Base-by-base conservation (phyloP, 352 stramenopile genomes). In the Phytophthora tubulina region DNA sequence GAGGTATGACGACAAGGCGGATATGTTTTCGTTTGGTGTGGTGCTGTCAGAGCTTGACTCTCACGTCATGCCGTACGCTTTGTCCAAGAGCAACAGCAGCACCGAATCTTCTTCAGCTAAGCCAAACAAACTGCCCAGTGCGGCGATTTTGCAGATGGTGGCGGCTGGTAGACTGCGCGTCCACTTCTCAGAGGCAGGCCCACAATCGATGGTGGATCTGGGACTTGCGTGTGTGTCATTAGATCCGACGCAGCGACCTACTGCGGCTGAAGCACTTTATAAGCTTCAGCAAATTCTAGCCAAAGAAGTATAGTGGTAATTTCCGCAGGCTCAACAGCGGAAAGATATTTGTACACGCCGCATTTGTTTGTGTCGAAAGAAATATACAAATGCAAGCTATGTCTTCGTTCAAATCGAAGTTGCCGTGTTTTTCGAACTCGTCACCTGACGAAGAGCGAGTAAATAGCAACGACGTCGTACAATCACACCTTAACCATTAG, bases 11-110 rank as follows among this genome's bases (percentile, higher is more conserved):
- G 78, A 79, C 41, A 86, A 83, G 53, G 78, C 76, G 3, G 78
- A 86, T 27, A 80, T 84, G 52, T 86, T 82, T 42, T 84, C 78
- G 6, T 84, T 86, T n/a, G 78, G 78, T 14, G 75, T 83, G 5
- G 78, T 86, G 46, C 55, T 86, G 4, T 76, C 72, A 1, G 78
- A 85, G 44, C 63, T 85, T 1, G 75, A 83, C 48, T 67, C 57
- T 4, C 76, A 86, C 52, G 41, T 66, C 2, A 64, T 63, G 42
- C 73, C 73, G 13, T 84, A 82, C 54, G 58, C 68, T 30, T 62
- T 75, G 27, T 71, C 69, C 2, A 74, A 57, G 21, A 74, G 61
- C 44, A 72, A 36, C n/a, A 71, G 32, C 33, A 50, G 10, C 15
- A 70, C 70, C 0, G 30, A 63, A 8, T 70, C 42, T 33, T 73